Base-by-base conservation (phyloP, 805 yeast genomes). In the Metschnikowia dekortorum region DNA sequence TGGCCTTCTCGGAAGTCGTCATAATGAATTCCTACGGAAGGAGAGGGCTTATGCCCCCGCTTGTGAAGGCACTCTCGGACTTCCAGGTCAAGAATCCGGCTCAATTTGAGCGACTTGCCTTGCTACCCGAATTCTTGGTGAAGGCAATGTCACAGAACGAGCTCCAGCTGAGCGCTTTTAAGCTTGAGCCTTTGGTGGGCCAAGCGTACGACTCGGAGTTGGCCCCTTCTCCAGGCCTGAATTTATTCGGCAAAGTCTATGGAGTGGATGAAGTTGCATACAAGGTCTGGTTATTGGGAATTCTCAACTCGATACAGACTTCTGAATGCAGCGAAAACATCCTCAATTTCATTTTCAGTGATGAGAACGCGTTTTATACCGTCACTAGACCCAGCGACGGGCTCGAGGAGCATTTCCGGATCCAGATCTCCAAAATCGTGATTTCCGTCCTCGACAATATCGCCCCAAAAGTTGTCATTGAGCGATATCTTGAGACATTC, bases 301-400 rank as follows among this genome's bases (percentile, higher is more conserved):
- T 81, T 8, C 50, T 83, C 5, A 66, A 74, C 4, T 61, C 74
- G 1, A 51, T 60, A 14, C 63, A 59, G 28, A 50, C 70, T 1
- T 30, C 59, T 0, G 48, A 43, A 1, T 70, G 71, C 61, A 73
- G 73, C 0, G 44, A 47, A 9, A 42, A 49, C 0, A 49, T 78
- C 3, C 65, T 78, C 59, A 56, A 64, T 1, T 68, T 53, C 51
- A 65, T 81, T 16, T 50, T 79, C 13, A 64, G 64, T 0, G 64
- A 72, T 31, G 71, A 70, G 10, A 62, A 60, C 4, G 62, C 64
- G 7, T 75, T 73, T 54, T 66, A 82, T 37, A 58, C 62, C 1
- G 84, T 86, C 2, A 58, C 68, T 31, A 82, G 78, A 59, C 73
- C 80, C 39, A 78, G 81, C 0, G 94, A 87, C 60, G 87, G 88